phyloP scores from a whole-genome alignment of 2,329 filamentous ascomycete species.

The Claviceps sp. region DNA sequence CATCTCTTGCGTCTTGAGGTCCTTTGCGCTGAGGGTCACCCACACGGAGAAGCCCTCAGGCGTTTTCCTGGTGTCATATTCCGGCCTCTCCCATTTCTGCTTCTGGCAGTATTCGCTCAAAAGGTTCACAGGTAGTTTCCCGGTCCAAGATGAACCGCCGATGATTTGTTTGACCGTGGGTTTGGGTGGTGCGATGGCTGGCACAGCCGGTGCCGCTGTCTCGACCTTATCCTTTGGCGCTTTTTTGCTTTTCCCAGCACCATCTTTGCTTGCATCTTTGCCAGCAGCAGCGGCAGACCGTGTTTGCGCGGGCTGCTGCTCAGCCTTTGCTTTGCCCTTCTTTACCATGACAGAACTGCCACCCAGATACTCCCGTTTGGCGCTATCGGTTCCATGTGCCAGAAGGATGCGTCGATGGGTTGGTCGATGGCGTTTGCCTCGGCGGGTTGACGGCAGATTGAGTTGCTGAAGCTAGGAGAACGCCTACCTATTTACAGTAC shows the following conservation, averaged over 20 bases:
- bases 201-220: constrained; percentile 18
- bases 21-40: constrained; percentile 62
- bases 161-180: constrained; percentile 69
- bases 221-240: constrained; percentile 21
- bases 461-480: background rate
- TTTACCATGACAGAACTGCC: constrained; percentile 28
- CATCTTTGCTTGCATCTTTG: constrained; percentile 44
- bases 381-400: background rate
- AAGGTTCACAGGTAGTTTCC: constrained; percentile 87
- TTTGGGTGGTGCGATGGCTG: constrained; percentile 34
- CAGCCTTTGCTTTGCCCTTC: constrained; percentile 39
- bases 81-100: constrained; percentile 87
- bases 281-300: constrained; percentile 26
- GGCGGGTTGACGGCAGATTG: background rate
- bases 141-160: constrained; percentile 91
- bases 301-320: constrained; percentile 21
- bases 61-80: constrained; percentile 71
- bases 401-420: background rate
- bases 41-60: constrained; percentile 65
- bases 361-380: background rate
- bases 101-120: constrained; percentile 92
- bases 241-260: constrained; percentile 29
- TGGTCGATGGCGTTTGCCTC: background rate
- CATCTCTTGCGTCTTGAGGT: constrained; percentile 71
- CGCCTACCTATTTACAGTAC: no score